Evolutionary conservation across 768 basidiomycete genomes (phyloP).

Genomic region (Boletus sp.): DNA sequence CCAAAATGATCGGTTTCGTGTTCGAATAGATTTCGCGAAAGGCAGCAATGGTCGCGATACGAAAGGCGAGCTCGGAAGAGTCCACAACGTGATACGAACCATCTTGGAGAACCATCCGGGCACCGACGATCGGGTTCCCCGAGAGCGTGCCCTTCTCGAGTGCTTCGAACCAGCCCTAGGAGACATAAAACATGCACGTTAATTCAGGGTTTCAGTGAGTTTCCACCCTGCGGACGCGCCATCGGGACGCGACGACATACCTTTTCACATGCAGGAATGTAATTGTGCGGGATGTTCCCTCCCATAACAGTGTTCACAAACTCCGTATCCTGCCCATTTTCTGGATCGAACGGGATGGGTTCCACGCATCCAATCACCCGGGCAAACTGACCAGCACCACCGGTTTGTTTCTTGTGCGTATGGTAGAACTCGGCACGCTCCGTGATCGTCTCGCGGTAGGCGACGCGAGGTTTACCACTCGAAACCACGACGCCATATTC

Average conservation of each 20-base stretch:
- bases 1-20: constrained; percentile 78
- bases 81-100: constrained; percentile 92
- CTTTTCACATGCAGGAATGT: constrained; percentile 94
- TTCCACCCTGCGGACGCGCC: neutral
- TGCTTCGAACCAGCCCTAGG: constrained; percentile 91
- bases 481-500: constrained; percentile 93
- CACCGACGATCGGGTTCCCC: constrained; percentile 84
- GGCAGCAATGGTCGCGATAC: constrained; percentile 84
- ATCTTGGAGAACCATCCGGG: constrained; percentile 84
- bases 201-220: neutral
- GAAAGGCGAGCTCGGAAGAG: constrained; percentile 95
- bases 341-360: constrained; percentile 71
- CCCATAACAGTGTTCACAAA: constrained; percentile 92
- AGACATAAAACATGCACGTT: neutral
- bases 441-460: constrained; percentile 93
- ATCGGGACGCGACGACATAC: constrained; percentile 37
- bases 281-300: constrained; percentile 86
- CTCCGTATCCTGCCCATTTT: constrained; percentile 76
- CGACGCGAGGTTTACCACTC: constrained; percentile 94
- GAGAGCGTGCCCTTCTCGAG: constrained; percentile 86
- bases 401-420: constrained; percentile 97
- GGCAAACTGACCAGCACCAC: constrained; percentile 95
- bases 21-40: constrained; percentile 86
- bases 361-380: constrained; percentile 89
- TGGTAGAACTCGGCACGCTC: constrained; percentile 79